Evolutionary conservation across 1,284 basidiomycete genomes (phyloP).

Genomic region (Trametes versicolor): DNA sequence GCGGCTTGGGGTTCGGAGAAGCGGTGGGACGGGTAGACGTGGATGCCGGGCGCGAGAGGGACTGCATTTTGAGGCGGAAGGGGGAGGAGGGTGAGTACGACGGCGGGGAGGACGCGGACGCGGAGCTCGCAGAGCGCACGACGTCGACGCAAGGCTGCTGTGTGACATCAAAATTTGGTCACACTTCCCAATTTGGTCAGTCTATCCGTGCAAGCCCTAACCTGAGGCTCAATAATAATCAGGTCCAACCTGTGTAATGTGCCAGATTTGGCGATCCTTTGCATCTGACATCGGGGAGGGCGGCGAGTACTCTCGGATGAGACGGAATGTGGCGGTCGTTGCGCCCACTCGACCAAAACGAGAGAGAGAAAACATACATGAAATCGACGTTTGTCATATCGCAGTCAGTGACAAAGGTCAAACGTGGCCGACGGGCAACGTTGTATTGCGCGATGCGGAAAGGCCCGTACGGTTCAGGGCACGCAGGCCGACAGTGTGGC

Average conservation of each 20-base stretch:
- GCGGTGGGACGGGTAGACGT: slow-evolving; percentile 63
- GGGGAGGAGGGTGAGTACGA: slow-evolving; percentile 8
- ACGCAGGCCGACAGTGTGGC: slow-evolving; percentile 22
- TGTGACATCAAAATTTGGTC: slow-evolving; percentile 22
- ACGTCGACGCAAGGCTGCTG: not conserved
- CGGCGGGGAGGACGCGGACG: not conserved
- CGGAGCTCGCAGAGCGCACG: not conserved
- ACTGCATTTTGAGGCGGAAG: slow-evolving; percentile 46
- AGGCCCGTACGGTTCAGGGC: slow-evolving; percentile 23
- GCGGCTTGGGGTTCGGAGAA: slow-evolving; percentile 63
- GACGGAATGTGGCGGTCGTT: too few relatives aligned
- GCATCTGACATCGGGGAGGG: too few relatives aligned
- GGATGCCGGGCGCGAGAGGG: slow-evolving; percentile 63
- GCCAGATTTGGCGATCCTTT: too few relatives aligned
- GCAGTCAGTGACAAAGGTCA: not conserved
- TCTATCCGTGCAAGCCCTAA: not conserved
- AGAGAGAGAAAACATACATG: too few relatives aligned
- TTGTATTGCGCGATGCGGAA: slow-evolving; percentile 21
- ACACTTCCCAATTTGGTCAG: slow-evolving; percentile 3
- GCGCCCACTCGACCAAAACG: too few relatives aligned
- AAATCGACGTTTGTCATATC: not conserved
- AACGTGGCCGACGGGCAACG: not conserved
- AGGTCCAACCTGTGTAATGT: too few relatives aligned
- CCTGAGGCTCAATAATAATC: too few relatives aligned
- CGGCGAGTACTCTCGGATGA: too few relatives aligned